phyloP scores from a whole-genome alignment of 441 rosid species.

The Syzygium syzygioides region DNA sequence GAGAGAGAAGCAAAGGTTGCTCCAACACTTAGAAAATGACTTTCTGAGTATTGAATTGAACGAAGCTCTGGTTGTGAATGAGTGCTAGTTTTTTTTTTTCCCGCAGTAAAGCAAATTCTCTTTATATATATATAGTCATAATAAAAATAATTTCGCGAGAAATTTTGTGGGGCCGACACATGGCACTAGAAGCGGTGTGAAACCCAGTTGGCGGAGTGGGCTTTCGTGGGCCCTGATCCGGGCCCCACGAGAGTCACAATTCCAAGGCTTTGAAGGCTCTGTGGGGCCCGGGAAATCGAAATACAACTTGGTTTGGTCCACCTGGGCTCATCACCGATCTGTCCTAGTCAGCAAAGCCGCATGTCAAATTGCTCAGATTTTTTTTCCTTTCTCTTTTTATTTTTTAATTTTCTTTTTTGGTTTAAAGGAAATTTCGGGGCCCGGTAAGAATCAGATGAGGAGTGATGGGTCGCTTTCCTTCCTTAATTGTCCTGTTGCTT shows the following conservation, averaged over 20 bases:
- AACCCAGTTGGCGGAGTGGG: constrained; percentile 40
- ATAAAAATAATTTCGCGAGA: not conserved
- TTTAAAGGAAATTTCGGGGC: not conserved
- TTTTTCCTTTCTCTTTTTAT: not conserved
- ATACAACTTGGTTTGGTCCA: constrained; percentile 26
- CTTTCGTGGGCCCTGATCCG: constrained; percentile 21
- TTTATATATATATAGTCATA: not conserved
- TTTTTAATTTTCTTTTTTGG: not conserved
- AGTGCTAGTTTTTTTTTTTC: not conserved
- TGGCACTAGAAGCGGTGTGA: not conserved
- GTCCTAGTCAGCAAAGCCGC: constrained; percentile 25
- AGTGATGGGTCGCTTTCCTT: constrained; percentile 23
- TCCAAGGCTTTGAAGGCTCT: constrained; percentile 7
- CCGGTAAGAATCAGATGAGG: constrained; percentile 19
- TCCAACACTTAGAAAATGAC: not conserved
- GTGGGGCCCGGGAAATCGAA: constrained; percentile 10
- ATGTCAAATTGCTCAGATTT: not conserved
- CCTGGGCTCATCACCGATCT: constrained; percentile 20
- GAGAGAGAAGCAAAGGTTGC: not conserved
- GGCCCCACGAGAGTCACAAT: constrained; percentile 27
- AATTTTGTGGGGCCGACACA: constrained; percentile 16
- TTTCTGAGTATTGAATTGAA: not conserved
- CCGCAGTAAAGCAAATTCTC: constrained; percentile 1
- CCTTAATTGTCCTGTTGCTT: constrained; percentile 27
- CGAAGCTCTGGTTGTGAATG: not conserved